phyloP scores from a whole-genome alignment of 108 stramenopile species.

The Cylindrotheca closterium region DNA sequence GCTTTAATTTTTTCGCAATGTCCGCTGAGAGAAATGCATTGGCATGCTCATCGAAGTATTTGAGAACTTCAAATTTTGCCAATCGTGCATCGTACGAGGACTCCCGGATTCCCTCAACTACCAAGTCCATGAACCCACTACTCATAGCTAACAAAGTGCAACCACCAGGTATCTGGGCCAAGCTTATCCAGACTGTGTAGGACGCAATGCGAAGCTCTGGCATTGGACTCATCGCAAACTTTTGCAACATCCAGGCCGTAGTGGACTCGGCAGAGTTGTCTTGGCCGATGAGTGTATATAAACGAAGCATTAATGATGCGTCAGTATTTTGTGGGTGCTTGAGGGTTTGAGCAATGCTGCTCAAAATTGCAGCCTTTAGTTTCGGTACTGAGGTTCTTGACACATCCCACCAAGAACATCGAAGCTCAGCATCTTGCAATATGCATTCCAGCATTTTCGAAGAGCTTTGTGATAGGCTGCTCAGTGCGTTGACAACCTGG shows the following conservation, averaged over 20 bases:
- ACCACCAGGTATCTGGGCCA: constrained; percentile 1
- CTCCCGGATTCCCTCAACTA: not conserved
- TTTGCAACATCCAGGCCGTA: constrained; percentile 18
- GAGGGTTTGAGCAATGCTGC: constrained; percentile 16
- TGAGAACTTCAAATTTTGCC: constrained; percentile 21
- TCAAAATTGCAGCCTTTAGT: constrained; percentile 29
- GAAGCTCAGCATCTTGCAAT: constrained; percentile 9
- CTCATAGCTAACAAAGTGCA: constrained; percentile 3
- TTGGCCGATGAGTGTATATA: not conserved
- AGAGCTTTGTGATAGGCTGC: not conserved
- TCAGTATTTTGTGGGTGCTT: not conserved
- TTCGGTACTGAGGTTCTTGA: constrained; percentile 18
- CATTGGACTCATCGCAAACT: constrained; percentile 18
- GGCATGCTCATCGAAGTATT: constrained; percentile 7
- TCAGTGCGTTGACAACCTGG: constrained; percentile 13
- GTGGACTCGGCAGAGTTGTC: not conserved
- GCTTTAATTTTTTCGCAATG: constrained; percentile 10
- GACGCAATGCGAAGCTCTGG: constrained; percentile 23
- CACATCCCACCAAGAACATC: constrained; percentile 29
- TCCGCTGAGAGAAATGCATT: constrained; percentile 8
- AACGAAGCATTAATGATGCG: not conserved
- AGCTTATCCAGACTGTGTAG: constrained; percentile 15
- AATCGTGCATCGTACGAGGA: constrained; percentile 12
- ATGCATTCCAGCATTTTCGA: not conserved
- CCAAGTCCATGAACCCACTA: not conserved